These are phyloP conservation scores for Anthracocystis walkeri DNA, from an alignment of 1,284 basidiomycete species.

Conservation along the genomic window DNA sequence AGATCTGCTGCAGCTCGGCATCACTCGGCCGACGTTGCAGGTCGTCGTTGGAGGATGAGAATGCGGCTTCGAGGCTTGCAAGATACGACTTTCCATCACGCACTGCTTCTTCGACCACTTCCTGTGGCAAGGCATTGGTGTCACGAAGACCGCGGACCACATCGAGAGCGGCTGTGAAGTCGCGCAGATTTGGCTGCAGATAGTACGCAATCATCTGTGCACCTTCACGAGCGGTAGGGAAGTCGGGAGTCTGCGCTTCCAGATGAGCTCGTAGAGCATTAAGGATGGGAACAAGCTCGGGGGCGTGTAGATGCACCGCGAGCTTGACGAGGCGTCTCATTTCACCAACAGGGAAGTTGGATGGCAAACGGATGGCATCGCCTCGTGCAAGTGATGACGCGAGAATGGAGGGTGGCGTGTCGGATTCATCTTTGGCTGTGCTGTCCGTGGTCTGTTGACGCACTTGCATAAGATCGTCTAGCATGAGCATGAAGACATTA, in stretches of 20 bases:
- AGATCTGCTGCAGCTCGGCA: conserved; percentile 30
- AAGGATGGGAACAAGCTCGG: conserved; percentile 35
- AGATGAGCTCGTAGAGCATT: conserved; percentile 33
- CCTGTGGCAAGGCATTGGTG: conserved; percentile 37
- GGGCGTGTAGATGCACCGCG: conserved; percentile 13
- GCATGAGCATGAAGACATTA: conserved; percentile 38
- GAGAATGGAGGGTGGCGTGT: not conserved
- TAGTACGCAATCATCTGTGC: conserved; percentile 40
- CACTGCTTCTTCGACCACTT: conserved; percentile 32
- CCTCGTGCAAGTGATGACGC: not conserved
- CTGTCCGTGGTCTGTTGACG: conserved; percentile 3
- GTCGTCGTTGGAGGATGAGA: conserved; percentile 4
- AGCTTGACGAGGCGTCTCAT: conserved; percentile 33
- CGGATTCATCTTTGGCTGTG: not conserved
- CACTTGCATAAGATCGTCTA: conserved; percentile 31
- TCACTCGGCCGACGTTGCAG: not conserved
- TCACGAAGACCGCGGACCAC: conserved; percentile 37
- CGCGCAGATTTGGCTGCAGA: conserved; percentile 36
- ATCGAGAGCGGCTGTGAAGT: conserved; percentile 37
- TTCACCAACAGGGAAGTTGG: conserved; percentile 38
- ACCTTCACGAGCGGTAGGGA: conserved; percentile 43
- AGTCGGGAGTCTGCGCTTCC: conserved; percentile 29
- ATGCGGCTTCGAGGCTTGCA: conserved; percentile 5
- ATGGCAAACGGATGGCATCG: conserved; percentile 10
- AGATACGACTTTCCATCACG: conserved; percentile 31